A percentile compares a stretch with the other conserved stretches of the same genome.
Evolutionary conservation across 805 yeast genomes (phyloP).

Genomic region (Priceomyces castillae): DNA sequence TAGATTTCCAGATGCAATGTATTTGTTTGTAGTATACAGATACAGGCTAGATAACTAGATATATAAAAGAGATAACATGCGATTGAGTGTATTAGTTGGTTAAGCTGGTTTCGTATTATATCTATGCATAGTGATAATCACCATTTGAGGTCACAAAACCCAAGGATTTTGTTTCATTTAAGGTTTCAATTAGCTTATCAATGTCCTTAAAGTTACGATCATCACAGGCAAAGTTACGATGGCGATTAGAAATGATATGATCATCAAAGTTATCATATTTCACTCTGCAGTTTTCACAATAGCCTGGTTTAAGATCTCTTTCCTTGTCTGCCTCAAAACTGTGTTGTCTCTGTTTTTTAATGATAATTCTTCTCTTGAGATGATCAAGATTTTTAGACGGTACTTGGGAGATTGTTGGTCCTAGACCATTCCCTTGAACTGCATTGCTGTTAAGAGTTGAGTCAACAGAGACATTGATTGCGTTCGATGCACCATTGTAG

Average conservation of each 20-base stretch:
- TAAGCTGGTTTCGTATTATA: neutral
- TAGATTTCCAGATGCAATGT: neutral
- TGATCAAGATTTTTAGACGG: constrained; percentile 51
- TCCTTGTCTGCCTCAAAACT: constrained; percentile 18
- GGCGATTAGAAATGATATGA: constrained; percentile 68
- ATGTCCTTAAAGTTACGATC: constrained; percentile 71
- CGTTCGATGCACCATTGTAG: constrained; percentile 44
- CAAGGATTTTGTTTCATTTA: constrained; percentile 41
- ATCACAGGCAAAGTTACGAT: constrained; percentile 73
- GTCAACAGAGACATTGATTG: constrained; percentile 40
- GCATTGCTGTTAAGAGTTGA: constrained; percentile 36
- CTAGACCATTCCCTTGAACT: constrained; percentile 53
- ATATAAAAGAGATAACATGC: neutral
- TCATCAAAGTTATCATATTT: constrained; percentile 76
- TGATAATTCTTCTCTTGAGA: constrained; percentile 45
- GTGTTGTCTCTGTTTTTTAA: constrained; percentile 32
- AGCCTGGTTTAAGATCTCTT: constrained; percentile 57
- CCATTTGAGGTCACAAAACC: constrained; percentile 44
- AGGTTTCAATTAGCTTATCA: constrained; percentile 62
- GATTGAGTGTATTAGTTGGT: neutral
- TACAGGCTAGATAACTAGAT: neutral
- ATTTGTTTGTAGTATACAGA: neutral
- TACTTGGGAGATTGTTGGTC: constrained; percentile 57
- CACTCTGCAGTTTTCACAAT: constrained; percentile 90
- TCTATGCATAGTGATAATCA: constrained; percentile 25